A percentile compares a stretch with the other conserved stretches of the same genome.
phyloP scores from a whole-genome alignment of 331 rosid species.

The Acacia pycnantha region DNA sequence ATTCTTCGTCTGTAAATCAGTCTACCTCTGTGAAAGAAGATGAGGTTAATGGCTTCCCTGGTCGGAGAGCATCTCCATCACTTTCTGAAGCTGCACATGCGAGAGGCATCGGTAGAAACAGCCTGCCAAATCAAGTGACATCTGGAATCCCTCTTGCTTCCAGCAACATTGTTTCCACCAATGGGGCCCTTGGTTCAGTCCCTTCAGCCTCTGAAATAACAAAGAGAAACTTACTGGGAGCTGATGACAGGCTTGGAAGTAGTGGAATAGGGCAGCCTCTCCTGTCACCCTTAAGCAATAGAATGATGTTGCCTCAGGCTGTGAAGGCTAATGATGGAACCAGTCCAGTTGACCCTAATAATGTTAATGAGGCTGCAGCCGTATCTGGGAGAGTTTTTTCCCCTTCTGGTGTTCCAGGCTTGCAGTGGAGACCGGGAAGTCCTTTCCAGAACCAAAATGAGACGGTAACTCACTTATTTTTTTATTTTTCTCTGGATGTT shows the following conservation, averaged over 20 bases:
- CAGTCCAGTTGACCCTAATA: constrained; percentile 49
- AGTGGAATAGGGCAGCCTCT: constrained; percentile 62
- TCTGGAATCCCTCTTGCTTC: constrained; percentile 52
- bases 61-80: constrained; percentile 69
- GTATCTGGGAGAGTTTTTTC: constrained; percentile 72
- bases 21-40: constrained; percentile 64
- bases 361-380: constrained; percentile 54
- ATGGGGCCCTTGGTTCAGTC: constrained; percentile 54
- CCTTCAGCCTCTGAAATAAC: constrained; percentile 61
- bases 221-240: constrained; percentile 68
- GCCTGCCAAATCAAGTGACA: constrained; percentile 55
- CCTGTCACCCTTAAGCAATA: constrained; percentile 61
- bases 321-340: constrained; percentile 62
- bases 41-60: constrained; percentile 61
- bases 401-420: constrained; percentile 63
- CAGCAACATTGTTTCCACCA: constrained; percentile 55
- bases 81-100: constrained; percentile 62
- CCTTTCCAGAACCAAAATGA: constrained; percentile 72
- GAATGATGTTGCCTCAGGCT: constrained; percentile 61
- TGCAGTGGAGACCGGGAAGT: constrained; percentile 88
- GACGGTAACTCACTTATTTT: constrained; percentile 36
- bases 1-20: constrained; percentile 46
- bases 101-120: constrained; percentile 62
- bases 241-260: constrained; percentile 70
- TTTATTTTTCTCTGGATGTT: neutral